Evolutionary conservation across 176 grass and related monocot species (phyloP), one percentile per base, ranked within the genome.

Genomic region (Ensete glaucum): DNA sequence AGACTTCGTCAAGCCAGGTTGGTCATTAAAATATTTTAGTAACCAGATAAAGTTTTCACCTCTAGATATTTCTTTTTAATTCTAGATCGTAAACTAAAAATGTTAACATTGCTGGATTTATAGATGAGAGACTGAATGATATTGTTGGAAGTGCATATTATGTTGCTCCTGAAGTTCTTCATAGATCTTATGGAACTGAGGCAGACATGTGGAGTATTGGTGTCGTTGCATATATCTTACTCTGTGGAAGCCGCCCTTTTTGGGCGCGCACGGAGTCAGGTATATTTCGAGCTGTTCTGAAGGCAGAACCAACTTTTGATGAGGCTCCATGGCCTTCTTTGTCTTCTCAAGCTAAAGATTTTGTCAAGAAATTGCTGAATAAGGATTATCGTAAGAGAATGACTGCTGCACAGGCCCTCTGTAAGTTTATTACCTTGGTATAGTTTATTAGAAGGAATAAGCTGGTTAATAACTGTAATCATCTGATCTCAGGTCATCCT

Each of bases 341-440:
- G 25, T 87, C 85, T 80, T 72, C 74, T n/a, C 88, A 98, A 71
- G 95, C 95, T 24, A 91, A 89, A 93, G 95, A 98, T 49, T 98
- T 98, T 70, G 95, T 98, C 60, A 93, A 91, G 82, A 91, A 85
- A 62, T 65, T 98, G 73, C 90, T 98, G 77, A 93, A 98, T 75
- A 98, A 98, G 90, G 95, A 98, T 87, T 98, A 98, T 70, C 88
- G 95, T 68, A 98, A 93, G 75, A 93, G 95, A 73, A 91, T 98
- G 86, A 98, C 95, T 23, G 90, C 95, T 80, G 81, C 95, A 43
- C 95, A 98, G 77, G 95, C 95, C 87, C 90, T 98, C 24, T 85
- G 95, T 98, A 87, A 87, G 84, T 68, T 73, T 50, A 43, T 43
- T 43, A 43, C 34, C 65, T 55, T 20, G 16, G 77, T 67, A 49